Evolutionary conservation across 345 rosid genomes (phyloP).

Genomic region (Populus davidiana): DNA sequence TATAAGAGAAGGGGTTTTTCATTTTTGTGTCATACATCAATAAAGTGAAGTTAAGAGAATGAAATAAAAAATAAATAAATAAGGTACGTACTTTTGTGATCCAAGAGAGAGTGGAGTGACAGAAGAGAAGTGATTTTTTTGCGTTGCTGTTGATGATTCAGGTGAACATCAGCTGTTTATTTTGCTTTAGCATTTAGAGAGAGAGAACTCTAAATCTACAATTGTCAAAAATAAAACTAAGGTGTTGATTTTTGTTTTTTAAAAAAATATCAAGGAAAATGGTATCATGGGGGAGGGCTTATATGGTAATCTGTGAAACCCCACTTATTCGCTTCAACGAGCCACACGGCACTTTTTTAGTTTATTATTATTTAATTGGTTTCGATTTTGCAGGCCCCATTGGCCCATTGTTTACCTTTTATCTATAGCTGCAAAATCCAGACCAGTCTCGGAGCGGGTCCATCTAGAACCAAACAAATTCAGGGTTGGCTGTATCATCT

Average conservation of each 20-base stretch:
- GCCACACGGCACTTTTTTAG: constrained; percentile 7
- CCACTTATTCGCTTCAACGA: constrained; percentile 5
- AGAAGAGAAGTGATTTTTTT: background rate
- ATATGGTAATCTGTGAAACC: constrained; percentile 22
- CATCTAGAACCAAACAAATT: too few species aligned
- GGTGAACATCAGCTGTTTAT: constrained; percentile 6
- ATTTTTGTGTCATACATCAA: background rate
- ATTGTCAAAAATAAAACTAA: background rate
- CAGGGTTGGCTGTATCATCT: too few species aligned
- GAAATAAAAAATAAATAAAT: background rate
- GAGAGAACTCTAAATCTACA: background rate
- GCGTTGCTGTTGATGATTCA: background rate
- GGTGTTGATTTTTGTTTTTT: background rate
- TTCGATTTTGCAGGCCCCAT: too few species aligned
- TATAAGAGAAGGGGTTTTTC: background rate
- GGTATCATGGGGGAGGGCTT: constrained; percentile 18
- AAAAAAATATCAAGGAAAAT: background rate
- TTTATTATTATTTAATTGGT: too few species aligned
- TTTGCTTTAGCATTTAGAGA: background rate
- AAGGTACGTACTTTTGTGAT: constrained; percentile 17
- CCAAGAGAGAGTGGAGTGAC: background rate
- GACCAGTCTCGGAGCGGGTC: too few species aligned
- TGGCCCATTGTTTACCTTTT: too few species aligned
- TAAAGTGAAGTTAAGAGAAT: background rate
- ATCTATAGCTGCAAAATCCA: too few species aligned